These are phyloP conservation scores for Flaveria robusta DNA, from an alignment of 129 eudicot species.

Conservation along the genomic window DNA sequence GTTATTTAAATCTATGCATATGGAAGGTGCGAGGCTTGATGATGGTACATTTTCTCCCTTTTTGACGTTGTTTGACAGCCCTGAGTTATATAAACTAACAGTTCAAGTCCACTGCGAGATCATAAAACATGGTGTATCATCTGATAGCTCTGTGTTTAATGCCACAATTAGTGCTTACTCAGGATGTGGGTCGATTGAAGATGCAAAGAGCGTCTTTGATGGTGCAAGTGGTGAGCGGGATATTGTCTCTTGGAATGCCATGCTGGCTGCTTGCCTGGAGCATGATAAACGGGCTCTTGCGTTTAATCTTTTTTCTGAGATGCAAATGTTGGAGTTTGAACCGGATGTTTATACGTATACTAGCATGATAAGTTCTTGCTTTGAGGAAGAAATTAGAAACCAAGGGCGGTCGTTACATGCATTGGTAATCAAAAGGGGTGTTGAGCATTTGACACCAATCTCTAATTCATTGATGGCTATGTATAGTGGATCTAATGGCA, in stretches of 20 bases:
- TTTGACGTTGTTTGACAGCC: slow-evolving; percentile 62
- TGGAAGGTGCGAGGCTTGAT: slow-evolving; percentile 55
- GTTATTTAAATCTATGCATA: slow-evolving; percentile 54
- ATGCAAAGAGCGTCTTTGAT: slow-evolving; percentile 64
- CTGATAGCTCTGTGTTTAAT: slow-evolving; percentile 54
- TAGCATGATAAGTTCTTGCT: slow-evolving; percentile 69
- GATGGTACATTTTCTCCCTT: slow-evolving; percentile 87
- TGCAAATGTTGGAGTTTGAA: slow-evolving; percentile 56
- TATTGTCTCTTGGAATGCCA: slow-evolving; percentile 85
- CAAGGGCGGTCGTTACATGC: slow-evolving; percentile 71
- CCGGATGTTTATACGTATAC: slow-evolving; percentile 74
- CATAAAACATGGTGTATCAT: slow-evolving; percentile 52
- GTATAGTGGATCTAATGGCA: slow-evolving; percentile 49
- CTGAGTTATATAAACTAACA: slow-evolving; percentile 44
- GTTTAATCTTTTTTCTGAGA: slow-evolving; percentile 53
- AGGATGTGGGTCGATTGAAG: slow-evolving; percentile 61
- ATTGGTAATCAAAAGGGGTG: slow-evolving; percentile 70
- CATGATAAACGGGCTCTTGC: slow-evolving; percentile 51
- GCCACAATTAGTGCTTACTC: slow-evolving; percentile 75
- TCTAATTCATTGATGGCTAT: slow-evolving; percentile 77
- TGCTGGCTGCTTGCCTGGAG: slow-evolving; percentile 67
- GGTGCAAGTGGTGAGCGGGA: slow-evolving; percentile 45
- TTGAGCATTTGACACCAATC: slow-evolving; percentile 49
- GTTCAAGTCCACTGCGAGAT: slow-evolving; percentile 64
- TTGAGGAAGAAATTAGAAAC: slow-evolving; percentile 37